Evolutionary conservation across 2,329 filamentous ascomycete species (phyloP).

Genomic region (Colletotrichum trifolii): DNA sequence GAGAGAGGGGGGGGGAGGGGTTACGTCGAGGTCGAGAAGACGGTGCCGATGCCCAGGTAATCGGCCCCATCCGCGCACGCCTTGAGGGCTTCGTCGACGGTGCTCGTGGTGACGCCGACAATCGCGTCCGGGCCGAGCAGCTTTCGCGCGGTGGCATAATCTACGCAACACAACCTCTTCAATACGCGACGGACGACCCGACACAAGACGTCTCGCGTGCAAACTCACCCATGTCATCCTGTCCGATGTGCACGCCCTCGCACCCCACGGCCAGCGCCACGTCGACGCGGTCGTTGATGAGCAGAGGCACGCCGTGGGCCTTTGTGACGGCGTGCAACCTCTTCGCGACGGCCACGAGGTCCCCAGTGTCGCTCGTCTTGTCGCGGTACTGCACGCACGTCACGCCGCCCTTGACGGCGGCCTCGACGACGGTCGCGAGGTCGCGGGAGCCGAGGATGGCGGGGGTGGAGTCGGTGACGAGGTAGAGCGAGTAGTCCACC

Average conservation of each 20-base stretch:
- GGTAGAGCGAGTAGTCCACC: constrained; percentile 84
- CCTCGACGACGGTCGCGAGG: constrained; percentile 78
- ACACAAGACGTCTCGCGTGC: not conserved
- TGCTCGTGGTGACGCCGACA: constrained; percentile 89
- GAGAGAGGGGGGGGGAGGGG: constrained; percentile 40
- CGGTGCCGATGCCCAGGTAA: constrained; percentile 91
- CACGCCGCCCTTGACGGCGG: constrained; percentile 81
- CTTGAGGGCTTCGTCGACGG: constrained; percentile 74
- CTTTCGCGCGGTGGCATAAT: constrained; percentile 72
- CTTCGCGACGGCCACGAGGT: constrained; percentile 76
- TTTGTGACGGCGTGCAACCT: constrained; percentile 78
- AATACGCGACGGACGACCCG: not conserved
- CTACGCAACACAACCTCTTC: constrained; percentile 47
- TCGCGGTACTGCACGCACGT: constrained; percentile 92
- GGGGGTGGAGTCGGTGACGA: constrained; percentile 93
- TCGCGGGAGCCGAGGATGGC: constrained; percentile 80
- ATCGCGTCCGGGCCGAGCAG: constrained; percentile 82
- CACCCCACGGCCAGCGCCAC: constrained; percentile 87
- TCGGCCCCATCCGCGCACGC: constrained; percentile 84
- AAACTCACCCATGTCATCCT: constrained; percentile 85
- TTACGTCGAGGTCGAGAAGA: constrained; percentile 86
- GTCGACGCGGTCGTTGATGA: constrained; percentile 94
- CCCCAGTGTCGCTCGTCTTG: constrained; percentile 81
- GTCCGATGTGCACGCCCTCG: constrained; percentile 93
- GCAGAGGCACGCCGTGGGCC: constrained; percentile 76